A percentile compares a stretch with the other conserved stretches of the same genome.
Evolutionary conservation across 2,329 filamentous ascomycete genomes (phyloP).

Genomic region (Aspergillus floridensis): DNA sequence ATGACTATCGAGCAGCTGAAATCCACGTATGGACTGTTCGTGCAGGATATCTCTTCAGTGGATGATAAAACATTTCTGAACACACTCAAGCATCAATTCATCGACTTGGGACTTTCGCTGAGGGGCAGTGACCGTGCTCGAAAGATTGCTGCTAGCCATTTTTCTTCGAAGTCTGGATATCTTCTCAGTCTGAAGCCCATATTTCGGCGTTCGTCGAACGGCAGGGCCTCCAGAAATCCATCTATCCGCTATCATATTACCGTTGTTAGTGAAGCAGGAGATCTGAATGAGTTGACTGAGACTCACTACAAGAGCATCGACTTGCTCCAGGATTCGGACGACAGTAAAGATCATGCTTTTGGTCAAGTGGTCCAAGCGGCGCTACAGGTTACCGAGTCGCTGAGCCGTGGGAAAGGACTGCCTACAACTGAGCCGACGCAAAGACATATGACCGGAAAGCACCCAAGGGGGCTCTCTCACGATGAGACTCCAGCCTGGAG

Average conservation of each 20-base stretch:
- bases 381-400: not conserved
- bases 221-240: too few species aligned
- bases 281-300: not conserved
- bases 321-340: not conserved
- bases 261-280: not conserved
- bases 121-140: not conserved
- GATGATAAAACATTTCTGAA: not conserved
- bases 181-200: conserved; percentile 1
- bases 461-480: not conserved
- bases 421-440: not conserved
- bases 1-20: conserved; percentile 4
- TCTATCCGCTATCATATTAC: too few species aligned
- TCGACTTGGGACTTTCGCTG: conserved; percentile 10
- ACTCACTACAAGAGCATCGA: not conserved
- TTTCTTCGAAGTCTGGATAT: not conserved
- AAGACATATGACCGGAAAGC: not conserved
- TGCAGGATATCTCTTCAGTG: conserved; percentile 1
- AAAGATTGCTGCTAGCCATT: conserved; percentile 2
- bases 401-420: conserved; percentile 2
- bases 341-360: not conserved
- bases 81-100: conserved; percentile 1
- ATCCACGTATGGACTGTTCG: conserved; percentile 4
- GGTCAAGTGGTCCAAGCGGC: not conserved
- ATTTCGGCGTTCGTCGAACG: not conserved
- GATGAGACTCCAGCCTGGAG: not conserved